A percentile compares a stretch with the other conserved stretches of the same genome.
phyloP scores from a whole-genome alignment of 1,139 yeast species.

The Diutina catenulata region DNA sequence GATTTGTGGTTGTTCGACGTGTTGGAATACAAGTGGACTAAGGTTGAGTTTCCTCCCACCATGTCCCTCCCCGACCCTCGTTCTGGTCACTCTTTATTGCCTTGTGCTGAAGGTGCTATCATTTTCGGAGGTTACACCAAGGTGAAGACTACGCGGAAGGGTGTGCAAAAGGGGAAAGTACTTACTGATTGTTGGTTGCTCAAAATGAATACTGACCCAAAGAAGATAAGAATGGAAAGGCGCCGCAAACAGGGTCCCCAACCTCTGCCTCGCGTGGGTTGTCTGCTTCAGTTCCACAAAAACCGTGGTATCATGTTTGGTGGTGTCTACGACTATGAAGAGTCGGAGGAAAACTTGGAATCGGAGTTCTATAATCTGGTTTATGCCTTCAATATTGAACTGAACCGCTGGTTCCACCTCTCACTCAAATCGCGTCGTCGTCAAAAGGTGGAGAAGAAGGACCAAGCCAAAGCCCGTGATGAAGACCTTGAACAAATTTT shows the following conservation, averaged over 20 bases:
- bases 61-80: slow-evolving; percentile 82
- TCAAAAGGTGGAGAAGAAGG: slow-evolving; percentile 32
- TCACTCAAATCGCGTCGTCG: slow-evolving; percentile 53
- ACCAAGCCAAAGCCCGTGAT: slow-evolving; percentile 41
- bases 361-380: slow-evolving; percentile 76
- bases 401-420: slow-evolving; percentile 81
- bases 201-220: slow-evolving; percentile 81
- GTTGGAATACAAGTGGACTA: slow-evolving; percentile 81
- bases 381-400: slow-evolving; percentile 73
- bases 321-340: slow-evolving; percentile 91
- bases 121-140: slow-evolving; percentile 92
- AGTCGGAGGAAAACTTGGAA: slow-evolving; percentile 84
- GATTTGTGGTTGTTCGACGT: slow-evolving; percentile 93
- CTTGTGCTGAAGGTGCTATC: slow-evolving; percentile 75
- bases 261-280: slow-evolving; percentile 91
- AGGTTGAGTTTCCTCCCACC: slow-evolving; percentile 75
- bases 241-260: slow-evolving; percentile 81
- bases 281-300: slow-evolving; percentile 79
- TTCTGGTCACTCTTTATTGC: slow-evolving; percentile 83
- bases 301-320: slow-evolving; percentile 92
- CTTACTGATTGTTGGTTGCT: slow-evolving; percentile 78
- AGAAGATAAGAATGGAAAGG: slow-evolving; percentile 76
- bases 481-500: slow-evolving; percentile 77
- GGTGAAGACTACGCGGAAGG: slow-evolving; percentile 72
- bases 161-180: slow-evolving; percentile 87